Evolutionary conservation across 164 flowering plant genomes (phyloP).

Genomic region (Taxillus chinensis): DNA sequence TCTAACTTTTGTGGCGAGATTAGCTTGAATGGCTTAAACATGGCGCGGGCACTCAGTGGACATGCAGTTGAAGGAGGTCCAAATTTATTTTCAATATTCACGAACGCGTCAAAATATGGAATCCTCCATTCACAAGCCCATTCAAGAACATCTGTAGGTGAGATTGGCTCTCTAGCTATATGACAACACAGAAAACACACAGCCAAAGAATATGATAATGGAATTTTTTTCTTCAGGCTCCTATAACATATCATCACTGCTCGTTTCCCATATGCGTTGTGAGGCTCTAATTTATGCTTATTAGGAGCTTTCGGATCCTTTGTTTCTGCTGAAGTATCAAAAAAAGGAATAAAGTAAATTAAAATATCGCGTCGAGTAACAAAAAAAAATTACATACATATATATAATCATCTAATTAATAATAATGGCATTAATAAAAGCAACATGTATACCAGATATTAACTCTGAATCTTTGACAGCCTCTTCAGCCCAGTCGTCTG

Average conservation of each 20-base stretch:
- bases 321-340: conserved; percentile 25
- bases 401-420: too few species aligned
- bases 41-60: conserved; percentile 45
- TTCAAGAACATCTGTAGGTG: conserved; percentile 63
- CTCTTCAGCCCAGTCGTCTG: conserved; percentile 55
- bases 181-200: conserved; percentile 77
- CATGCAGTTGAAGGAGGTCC: conserved; percentile 37
- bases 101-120: conserved; percentile 67
- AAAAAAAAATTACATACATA: too few species aligned
- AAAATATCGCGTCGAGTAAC: too few species aligned
- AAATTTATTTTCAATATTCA: conserved; percentile 43
- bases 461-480: conserved; percentile 45
- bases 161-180: conserved; percentile 58
- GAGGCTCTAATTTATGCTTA: conserved; percentile 36
- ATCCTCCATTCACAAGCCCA: conserved; percentile 82
- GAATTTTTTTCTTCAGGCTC: conserved; percentile 44
- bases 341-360: too few species aligned
- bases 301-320: conserved; percentile 14
- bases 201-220: conserved; percentile 48
- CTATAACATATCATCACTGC: conserved; percentile 52
- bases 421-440: conserved; percentile 16
- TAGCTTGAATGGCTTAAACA: conserved; percentile 58
- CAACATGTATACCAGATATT: too few species aligned
- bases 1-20: conserved; percentile 48
- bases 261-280: conserved; percentile 42